These are phyloP conservation scores for Penicillium dipodomyicola DNA, from an alignment of 495 filamentous ascomycete genomes.

Conservation along the genomic window DNA sequence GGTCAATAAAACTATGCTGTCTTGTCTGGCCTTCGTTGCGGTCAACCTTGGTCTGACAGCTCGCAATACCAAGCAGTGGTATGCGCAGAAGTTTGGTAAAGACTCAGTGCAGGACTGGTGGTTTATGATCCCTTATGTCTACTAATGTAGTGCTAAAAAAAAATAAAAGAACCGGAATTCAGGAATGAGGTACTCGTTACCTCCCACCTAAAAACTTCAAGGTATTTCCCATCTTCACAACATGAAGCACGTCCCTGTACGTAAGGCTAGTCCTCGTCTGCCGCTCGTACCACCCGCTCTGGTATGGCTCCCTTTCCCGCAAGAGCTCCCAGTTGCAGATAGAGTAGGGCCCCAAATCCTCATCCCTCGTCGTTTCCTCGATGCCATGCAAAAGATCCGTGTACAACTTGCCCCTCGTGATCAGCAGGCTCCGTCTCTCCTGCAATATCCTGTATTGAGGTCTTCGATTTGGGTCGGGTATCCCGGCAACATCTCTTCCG, in stretches of 20 bases:
- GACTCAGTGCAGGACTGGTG: slow-evolving; percentile 63
- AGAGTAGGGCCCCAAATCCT: slow-evolving; percentile 55
- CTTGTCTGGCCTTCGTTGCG: slow-evolving; percentile 67
- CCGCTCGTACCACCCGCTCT: slow-evolving; percentile 57
- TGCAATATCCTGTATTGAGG: slow-evolving; percentile 73
- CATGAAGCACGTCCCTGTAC: slow-evolving; percentile 88
- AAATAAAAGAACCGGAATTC: background rate
- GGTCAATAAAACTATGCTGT: slow-evolving; percentile 71
- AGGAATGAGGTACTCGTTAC: slow-evolving; percentile 12
- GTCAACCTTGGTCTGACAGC: slow-evolving; percentile 83
- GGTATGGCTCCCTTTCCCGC: slow-evolving; percentile 56
- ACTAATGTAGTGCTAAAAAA: slow-evolving; percentile 36
- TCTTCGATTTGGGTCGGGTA: background rate
- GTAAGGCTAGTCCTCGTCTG: slow-evolving; percentile 79
- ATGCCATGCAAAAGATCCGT: slow-evolving; percentile 76
- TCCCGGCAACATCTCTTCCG: slow-evolving; percentile 28
- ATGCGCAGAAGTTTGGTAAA: slow-evolving; percentile 71
- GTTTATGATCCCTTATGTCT: slow-evolving; percentile 82
- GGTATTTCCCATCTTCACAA: slow-evolving; percentile 70
- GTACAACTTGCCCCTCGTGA: slow-evolving; percentile 69
- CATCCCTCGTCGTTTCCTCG: slow-evolving; percentile 57
- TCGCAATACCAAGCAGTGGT: slow-evolving; percentile 75
- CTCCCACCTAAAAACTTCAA: slow-evolving; percentile 56
- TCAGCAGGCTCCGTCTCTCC: slow-evolving; percentile 78
- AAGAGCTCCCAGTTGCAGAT: slow-evolving; percentile 85